Percentiles rank a stretch among this genome's conserved stretches.
These are phyloP conservation scores for Rhizophagus clarus DNA, from an alignment of 192 early-diverging fungal genomes.

Conservation along the genomic window DNA sequence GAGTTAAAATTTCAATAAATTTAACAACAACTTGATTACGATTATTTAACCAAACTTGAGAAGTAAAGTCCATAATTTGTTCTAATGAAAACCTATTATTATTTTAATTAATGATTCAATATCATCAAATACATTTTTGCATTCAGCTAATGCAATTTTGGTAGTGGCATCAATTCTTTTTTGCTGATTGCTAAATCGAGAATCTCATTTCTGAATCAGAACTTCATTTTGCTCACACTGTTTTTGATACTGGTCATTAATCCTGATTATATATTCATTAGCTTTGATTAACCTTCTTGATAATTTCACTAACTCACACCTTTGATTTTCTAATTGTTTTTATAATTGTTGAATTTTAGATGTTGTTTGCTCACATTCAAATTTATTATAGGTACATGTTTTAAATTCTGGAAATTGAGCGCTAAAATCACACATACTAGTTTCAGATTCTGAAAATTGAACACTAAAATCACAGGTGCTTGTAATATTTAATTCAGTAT, in stretches of 20 bases:
- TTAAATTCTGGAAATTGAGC: no score
- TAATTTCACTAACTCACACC: slow-evolving; percentile 1
- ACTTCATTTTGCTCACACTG: background rate
- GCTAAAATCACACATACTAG: no score
- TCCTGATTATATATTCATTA: background rate
- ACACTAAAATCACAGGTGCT: no score
- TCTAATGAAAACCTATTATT: background rate
- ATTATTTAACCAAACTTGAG: background rate
- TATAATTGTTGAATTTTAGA: background rate
- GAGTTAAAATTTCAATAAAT: slow-evolving; percentile 7
- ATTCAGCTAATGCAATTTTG: background rate
- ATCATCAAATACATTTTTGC: slow-evolving; percentile 1
- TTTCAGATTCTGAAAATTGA: no score
- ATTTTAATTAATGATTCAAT: slow-evolving; percentile 1
- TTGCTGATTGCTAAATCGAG: background rate
- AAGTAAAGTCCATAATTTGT: background rate
- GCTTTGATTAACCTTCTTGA: background rate
- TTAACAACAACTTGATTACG: slow-evolving; percentile 1
- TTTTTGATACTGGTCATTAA: background rate
- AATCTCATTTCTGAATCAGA: background rate
- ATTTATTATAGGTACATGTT: no score
- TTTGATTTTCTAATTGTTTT: background rate
- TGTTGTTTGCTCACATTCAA: background rate
- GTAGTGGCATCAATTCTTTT: background rate
- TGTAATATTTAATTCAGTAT: background rate